Evolutionary conservation across 768 basidiomycete species (phyloP), one percentile per base, ranked within the genome.

Genomic region (Auriscalpium vulgare): DNA sequence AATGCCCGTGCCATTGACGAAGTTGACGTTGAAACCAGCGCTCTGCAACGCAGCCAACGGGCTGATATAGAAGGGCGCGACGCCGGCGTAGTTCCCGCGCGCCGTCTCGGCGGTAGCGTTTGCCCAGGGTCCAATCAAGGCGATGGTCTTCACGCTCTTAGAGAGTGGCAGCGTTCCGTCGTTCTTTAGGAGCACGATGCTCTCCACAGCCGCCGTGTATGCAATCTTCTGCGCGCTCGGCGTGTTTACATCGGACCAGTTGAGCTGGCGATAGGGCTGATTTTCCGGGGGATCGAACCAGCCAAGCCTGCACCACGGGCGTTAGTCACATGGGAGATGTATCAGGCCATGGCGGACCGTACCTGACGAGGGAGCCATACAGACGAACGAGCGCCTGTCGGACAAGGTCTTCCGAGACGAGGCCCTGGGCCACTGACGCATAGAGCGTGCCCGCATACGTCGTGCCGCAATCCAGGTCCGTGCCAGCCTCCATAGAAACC

Each of bases 131-230:
- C 85, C 84, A 51, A 85, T 73, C 44, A 86, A 63, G 8, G 81
- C 83, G 16, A 87, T 65, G 8, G 71, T 78, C 54, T 75, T 78
- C 55, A 76, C 66, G 1, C 68, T 70, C 0, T 64, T 62, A 19
- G 72, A 69, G 45, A 86, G 69, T 3, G 84, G 85, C 2, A 87
- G 70, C 7, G 74, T 75, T 13, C 77, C 78, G 55, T 83, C 80
- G 62, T 85, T 87, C 71, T 86, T 85, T 14, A 86, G 70, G 7
- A 86, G 71, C 16, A 81, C 80, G 3, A 82, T 74, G 19, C 81
- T 79, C 63, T 81, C 78, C 5, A 75, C 66, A 4, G 81, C 81
- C 29, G 77, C 79, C 51, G 71, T 70, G 62, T 78, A 68, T 3
- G 81, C 81, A 13, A 84, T 72, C 16, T 71, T 62, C 57, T 78